These are phyloP conservation scores for Lepidopterella palustris DNA, from an alignment of 495 filamentous ascomycete species.

Conservation along the genomic window DNA sequence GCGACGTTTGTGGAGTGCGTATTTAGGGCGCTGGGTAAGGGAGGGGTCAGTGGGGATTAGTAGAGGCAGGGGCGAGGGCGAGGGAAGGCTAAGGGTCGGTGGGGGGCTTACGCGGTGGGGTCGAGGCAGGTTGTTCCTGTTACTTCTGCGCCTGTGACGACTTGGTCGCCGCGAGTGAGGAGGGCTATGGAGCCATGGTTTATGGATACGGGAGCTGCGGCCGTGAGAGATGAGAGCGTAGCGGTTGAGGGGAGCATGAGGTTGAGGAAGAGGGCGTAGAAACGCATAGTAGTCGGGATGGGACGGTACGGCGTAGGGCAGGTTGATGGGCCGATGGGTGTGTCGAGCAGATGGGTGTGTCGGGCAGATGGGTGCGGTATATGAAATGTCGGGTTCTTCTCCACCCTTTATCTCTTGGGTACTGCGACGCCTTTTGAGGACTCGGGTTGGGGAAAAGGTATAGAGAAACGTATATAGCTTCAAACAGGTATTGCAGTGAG, in stretches of 20 bases:
- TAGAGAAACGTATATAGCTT: no score
- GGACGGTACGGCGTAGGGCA: no score
- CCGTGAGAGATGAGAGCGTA: conserved; percentile 8
- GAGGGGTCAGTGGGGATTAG: neutral
- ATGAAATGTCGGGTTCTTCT: no score
- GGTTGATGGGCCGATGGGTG: no score
- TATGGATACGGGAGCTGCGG: neutral
- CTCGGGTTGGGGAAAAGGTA: no score
- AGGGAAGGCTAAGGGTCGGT: neutral
- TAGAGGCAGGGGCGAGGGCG: neutral
- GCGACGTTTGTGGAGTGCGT: conserved; percentile 50
- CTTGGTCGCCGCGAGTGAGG: conserved; percentile 1
- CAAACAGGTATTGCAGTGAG: no score
- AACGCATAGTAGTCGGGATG: no score
- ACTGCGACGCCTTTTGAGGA: neutral
- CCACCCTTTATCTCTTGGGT: no score
- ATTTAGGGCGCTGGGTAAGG: conserved; percentile 40
- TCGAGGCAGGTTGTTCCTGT: conserved; percentile 20
- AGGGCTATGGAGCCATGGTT: neutral
- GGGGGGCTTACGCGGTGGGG: conserved; percentile 2
- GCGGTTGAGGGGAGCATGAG: neutral
- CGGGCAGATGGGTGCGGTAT: no score
- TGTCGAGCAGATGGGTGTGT: no score
- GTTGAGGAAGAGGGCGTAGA: no score
- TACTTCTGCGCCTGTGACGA: conserved; percentile 19